Base-by-base conservation (phyloP, 2,329 filamentous ascomycete species). In the Fusarium verrucosum region DNA sequence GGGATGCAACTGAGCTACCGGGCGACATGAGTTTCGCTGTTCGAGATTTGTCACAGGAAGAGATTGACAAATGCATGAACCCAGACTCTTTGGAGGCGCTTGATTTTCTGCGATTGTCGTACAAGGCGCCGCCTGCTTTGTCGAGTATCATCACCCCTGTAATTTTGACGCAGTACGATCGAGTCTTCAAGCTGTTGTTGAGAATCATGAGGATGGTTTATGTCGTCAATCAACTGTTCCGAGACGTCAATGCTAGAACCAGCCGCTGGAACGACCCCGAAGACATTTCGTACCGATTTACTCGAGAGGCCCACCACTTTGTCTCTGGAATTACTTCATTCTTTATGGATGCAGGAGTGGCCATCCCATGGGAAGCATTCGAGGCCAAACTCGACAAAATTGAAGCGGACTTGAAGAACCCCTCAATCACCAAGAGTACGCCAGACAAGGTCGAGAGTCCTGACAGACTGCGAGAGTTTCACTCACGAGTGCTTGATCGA, bases 71-170 rank as follows among this genome's bases (percentile, higher is more conserved):
- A 62, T 94, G 93, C 75, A 89, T 96, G 82, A 87, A 98, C 70
- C 89, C 92, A 0, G 85, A 92, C 72, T 90, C 89, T 0, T 83
- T 98, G 17, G 89, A 94, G 73, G 95, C 95, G 0, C 82, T 98
- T n/a, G 95, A 98, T 76, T 98, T 99, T 72, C 81, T 99, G 16
- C 87, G 92, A 3, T 80, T 99, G 9, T 90, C 93, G 41, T 98
- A 97, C 77, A 91, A 89, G 36, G 84, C 93, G 1, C 90, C 93
- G 0, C 76, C 85, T 1, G 87, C 92, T 1, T 80, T 98, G 1
- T 83, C 88, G 36, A 82, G 88, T 0, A 83, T 98, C 61, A 88
- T 99, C 37, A 93, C 92, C 0, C 82, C 87, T 0, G 75, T 82
- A 0, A 84, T 89, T 2, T 78, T 98, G 11, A 80, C 87, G 51